Base-by-base conservation (phyloP, 768 basidiomycete genomes). In the Vararia minispora region DNA sequence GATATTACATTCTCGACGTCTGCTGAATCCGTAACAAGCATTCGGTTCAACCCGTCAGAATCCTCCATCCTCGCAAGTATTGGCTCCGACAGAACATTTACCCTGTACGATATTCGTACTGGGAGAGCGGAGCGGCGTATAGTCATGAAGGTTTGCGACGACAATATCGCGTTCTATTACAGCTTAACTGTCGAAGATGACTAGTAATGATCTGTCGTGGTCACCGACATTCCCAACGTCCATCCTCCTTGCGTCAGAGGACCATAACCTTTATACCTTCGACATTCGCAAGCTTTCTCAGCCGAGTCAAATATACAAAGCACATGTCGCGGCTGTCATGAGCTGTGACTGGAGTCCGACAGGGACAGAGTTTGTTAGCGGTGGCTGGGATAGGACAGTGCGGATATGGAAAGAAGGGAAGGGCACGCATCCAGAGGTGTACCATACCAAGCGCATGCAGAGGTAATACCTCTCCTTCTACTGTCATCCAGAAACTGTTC, bases 361-460 rank as follows among this genome's bases (percentile, higher is more conserved):
- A 0, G 95, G 95, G 9, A 68, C 81, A 24, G 92, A 91, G 52
- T 95, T 98, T 56, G 92, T 97, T 20, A 89, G 85, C 45, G 95
- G 95, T 9, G 85, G 88, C 2, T 98, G 94, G 81, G 95, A 99
- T 58, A 73, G 92, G 31, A 97, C 92, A 2, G 70, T 97, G 31
- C 68, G 92, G 42, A 74, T 98, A 57, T 99, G 94, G 94, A 79
- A 79, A 48, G 79, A 88, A 49, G 87, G 83, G 20, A 74, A 69
- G 28, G 91, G 92, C 0, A 75, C 75, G 22, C 69, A 71, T 6
- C 75, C 84, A 12, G 94, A 98, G 56, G 81, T 91, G 6, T 99
- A 98, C 54, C 94, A 98, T 58, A 94, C 91, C 12, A 98, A 98
- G 62, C 85, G 95, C 31, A 99, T 99, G 95, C 95, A 98, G 59